Percentiles rank a stretch among this genome's conserved stretches.
Evolutionary conservation across 2,329 filamentous ascomycete species (phyloP).

Genomic region (Coniochaeta hoffmannii): DNA sequence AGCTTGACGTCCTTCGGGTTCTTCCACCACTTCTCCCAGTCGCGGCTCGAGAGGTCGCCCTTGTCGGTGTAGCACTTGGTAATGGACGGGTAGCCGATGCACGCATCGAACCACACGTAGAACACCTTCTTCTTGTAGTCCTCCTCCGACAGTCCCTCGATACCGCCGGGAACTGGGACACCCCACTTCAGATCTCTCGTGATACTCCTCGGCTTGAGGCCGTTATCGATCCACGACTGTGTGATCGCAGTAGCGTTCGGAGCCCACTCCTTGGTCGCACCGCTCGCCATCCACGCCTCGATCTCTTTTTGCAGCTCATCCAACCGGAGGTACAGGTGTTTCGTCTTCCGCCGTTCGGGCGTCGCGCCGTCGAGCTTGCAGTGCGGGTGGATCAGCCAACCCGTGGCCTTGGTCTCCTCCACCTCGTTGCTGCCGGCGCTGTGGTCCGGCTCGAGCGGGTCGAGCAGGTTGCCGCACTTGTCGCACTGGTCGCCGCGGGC

Average conservation of each 20-base stretch:
- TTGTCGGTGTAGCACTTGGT: conserved; percentile 76
- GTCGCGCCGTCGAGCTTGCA: conserved; percentile 87
- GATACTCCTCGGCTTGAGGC: conserved; percentile 79
- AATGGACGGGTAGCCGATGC: conserved; percentile 89
- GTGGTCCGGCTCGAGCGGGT: conserved; percentile 52
- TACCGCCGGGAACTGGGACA: conserved; percentile 43
- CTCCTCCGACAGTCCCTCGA: conserved; percentile 42
- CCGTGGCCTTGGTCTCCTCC: conserved; percentile 33
- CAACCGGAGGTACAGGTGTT: conserved; percentile 82
- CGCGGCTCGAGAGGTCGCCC: conserved; percentile 37
- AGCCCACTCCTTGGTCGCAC: conserved; percentile 67
- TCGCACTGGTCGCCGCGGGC: conserved; percentile 54
- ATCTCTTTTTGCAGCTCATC: conserved; percentile 76
- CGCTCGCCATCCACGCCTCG: conserved; percentile 65
- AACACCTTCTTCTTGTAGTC: conserved; percentile 63
- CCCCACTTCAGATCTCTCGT: conserved; percentile 93
- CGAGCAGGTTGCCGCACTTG: conserved; percentile 64
- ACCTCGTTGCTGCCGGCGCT: conserved; percentile 21
- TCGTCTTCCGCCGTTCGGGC: conserved; percentile 74
- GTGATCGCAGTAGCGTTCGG: conserved; percentile 70
- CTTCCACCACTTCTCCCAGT: conserved; percentile 95
- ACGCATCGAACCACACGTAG: conserved; percentile 70
- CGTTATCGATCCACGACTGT: conserved; percentile 74
- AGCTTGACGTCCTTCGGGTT: conserved; percentile 81
- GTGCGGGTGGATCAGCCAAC: conserved; percentile 62